Base-by-base conservation (phyloP, 345 rosid genomes). In the Arabidopsis suecica region DNA sequence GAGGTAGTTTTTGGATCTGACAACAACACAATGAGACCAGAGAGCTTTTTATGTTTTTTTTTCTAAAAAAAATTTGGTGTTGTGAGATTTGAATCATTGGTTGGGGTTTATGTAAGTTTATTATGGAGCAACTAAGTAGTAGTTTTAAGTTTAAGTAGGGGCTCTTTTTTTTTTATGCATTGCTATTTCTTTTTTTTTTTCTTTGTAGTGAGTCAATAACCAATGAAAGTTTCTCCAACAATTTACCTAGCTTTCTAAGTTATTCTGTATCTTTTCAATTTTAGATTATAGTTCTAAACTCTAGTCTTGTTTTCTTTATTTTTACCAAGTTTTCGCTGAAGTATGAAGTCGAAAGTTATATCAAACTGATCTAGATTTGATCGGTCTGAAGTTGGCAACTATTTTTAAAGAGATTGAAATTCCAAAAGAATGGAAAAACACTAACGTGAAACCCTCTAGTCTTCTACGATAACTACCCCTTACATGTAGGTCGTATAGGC, bases 1-100 rank as follows among this genome's bases (percentile, higher is more conserved):
- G 84, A 88, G 98, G 82, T 93, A 91, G 86, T 72, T 51, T 72
- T 10, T 23, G n/a, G 30, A 70, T 13, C 65, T 70, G 66, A 48
- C 71, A 14, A 69, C 30, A 38, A 50, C 40, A 53, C 6, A 41
- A 61, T 22, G 40, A 58, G 9, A 62, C 51, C 22, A 38, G 9
- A 59, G 50, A 69, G 62, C 20, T 37, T 32, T 32, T 69, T 48
- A 44, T 61, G 75, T 57, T 53, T 42, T 47, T 50, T 41, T 1
- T 38, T 9, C 0, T 0, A 9, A 32, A 34, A n/a, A 38, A 30
- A 37, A 38, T 54, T 61, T 55, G 72, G 59, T 45, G 59, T 69
- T 51, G 69, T 69, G 74, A 61, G 79, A 76, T 69, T 69, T 62
- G 71, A 63, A 76, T 76, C 75, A 76, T 76, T 76, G 79, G 75